A percentile compares a stretch with the other conserved stretches of the same genome.
Evolutionary conservation across 805 yeast genomes (phyloP).

Genomic region (Lipomyces spencermartinsiae): DNA sequence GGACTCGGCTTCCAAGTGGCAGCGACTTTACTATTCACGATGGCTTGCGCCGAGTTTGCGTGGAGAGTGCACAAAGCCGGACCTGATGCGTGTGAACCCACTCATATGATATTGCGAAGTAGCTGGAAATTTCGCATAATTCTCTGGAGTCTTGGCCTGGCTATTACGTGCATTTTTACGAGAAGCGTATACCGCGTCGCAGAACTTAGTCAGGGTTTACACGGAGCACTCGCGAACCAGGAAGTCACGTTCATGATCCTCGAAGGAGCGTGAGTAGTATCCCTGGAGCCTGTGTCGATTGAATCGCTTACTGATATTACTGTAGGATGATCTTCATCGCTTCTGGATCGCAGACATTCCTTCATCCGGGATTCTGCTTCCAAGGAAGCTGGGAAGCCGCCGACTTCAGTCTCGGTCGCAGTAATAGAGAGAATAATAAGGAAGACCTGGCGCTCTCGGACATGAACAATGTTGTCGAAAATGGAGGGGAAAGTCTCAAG

Average conservation of each 20-base stretch:
- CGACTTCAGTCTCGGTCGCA: not conserved
- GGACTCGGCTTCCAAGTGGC: conserved; percentile 6
- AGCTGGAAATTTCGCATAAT: not conserved
- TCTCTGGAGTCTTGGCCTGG: not conserved
- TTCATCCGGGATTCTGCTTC: conserved; percentile 2
- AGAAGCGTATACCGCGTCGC: conserved; percentile 5
- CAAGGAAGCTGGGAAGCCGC: conserved; percentile 10
- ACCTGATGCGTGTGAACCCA: not conserved
- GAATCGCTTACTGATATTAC: not conserved
- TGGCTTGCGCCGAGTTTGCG: conserved; percentile 7
- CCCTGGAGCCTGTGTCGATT: too few relatives aligned
- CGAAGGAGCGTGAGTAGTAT: conserved; percentile 5
- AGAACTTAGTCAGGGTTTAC: conserved; percentile 7
- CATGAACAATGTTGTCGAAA: not conserved
- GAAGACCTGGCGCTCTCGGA: not conserved
- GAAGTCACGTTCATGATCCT: conserved; percentile 7
- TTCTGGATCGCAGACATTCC: not conserved
- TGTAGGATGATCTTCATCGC: conserved; percentile 9
- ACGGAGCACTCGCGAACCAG: not conserved
- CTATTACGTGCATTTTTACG: not conserved
- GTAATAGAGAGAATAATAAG: not conserved
- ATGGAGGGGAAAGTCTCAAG: too few relatives aligned
- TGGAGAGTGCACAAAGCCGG: conserved; percentile 2
- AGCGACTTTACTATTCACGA: conserved; percentile 5
- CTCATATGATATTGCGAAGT: not conserved